These are phyloP conservation scores for Lumnitzera racemosa DNA, from an alignment of 345 rosid species.

Conservation along the genomic window DNA sequence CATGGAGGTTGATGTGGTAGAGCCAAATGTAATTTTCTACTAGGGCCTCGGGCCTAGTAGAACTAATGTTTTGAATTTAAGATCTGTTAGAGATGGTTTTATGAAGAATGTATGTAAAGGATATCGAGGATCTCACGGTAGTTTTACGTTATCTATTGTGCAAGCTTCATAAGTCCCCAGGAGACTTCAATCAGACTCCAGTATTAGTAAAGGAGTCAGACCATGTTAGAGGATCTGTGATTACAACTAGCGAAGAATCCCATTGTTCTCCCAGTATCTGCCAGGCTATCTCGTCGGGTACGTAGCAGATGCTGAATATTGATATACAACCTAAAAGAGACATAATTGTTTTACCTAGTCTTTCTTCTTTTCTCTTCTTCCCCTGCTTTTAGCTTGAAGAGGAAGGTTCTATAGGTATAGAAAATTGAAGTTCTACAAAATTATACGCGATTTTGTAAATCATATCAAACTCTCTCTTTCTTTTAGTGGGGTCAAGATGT, in stretches of 20 bases:
- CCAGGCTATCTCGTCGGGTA: slow-evolving; percentile 37
- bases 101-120: slow-evolving; percentile 34
- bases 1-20: no score
- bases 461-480: no score
- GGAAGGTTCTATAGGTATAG: no score
- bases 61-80: background rate
- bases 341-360: background rate
- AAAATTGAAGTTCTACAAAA: no score
- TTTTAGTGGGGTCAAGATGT: no score
- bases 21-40: no score
- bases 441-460: no score
- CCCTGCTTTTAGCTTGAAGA: no score
- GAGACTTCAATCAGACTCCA: slow-evolving; percentile 16
- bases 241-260: slow-evolving; percentile 24
- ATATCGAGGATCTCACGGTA: slow-evolving; percentile 22
- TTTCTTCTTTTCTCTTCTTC: no score
- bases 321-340: background rate
- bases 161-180: slow-evolving; percentile 31
- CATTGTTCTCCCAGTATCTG: slow-evolving; percentile 30
- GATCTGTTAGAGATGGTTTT: slow-evolving; percentile 17
- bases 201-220: slow-evolving; percentile 24
- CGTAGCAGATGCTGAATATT: slow-evolving; percentile 7
- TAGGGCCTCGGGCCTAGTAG: no score
- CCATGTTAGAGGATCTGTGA: slow-evolving; percentile 37
- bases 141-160: slow-evolving; percentile 31